Base-by-base conservation (phyloP, 2,329 filamentous ascomycete species). In the Pyrenochaeta sp. region DNA sequence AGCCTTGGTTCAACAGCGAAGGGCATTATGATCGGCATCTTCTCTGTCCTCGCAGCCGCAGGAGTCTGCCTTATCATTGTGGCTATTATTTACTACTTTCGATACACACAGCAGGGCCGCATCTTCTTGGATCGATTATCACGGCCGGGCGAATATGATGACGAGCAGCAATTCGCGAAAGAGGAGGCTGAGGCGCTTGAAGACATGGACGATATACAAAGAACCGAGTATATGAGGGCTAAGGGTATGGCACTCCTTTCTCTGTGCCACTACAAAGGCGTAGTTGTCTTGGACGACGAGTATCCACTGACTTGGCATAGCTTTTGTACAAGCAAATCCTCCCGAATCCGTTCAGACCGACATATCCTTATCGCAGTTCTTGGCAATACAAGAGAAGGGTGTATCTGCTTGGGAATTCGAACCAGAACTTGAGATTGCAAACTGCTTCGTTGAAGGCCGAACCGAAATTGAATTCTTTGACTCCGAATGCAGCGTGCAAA, bases 361-460 rank as follows among this genome's bases (percentile, higher is more conserved):
- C 73, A 99, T 99, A 61, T 98, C 95, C 18, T 81, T 99, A 60
- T 98, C 95, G 31, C 95, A 99, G 75, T 98, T 97, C 75, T 85
- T 99, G 54, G 95, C 95, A 36, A 99, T 99, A 63, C 95, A 99
- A 79, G 95, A 99, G 80, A 99, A 99, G 77, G 95, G 95, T 45
- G 94, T 99, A n/a, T 97, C 95, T 4, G 95, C 95, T 6, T 99
- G 95, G 95, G 95, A 99, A 76, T 99, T 99, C 70, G 95, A 98
- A 76, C 95, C 95, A n/a, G 95, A 99, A 76, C 81, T 98, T 31
- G 95, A 99, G 77, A 97, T 98, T 64, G 95, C 95, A 64, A 98
- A 98, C 77, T 99, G 95, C 77, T 99, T 99, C 73, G 95, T 99
- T 60, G 94, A 99, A 78, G 94, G 82, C 35, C 87, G 95, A 62